Conservation (phyloP, 2,329 filamentous ascomycete species). For the Celoporthe dispersa region DNA sequence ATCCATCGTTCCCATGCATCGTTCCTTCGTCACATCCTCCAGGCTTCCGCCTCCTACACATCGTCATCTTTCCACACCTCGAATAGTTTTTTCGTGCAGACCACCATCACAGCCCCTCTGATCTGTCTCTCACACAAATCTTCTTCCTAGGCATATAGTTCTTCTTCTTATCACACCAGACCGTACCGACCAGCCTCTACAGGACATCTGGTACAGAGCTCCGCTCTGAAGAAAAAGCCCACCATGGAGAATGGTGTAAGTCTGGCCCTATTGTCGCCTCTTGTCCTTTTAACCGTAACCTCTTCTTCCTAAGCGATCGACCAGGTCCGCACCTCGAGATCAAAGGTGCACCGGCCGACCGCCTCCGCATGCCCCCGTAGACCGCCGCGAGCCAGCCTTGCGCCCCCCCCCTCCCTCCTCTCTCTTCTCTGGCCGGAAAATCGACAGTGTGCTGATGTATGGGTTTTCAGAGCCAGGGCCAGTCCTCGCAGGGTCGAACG, state of each 20-base stretch:
- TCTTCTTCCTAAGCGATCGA: background rate
- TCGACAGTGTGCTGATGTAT: conserved; percentile 16
- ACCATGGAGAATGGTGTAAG: conserved; percentile 29
- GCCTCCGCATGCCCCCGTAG: background rate
- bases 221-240: conserved; percentile 26
- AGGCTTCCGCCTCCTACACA: conserved; percentile 13
- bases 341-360: background rate
- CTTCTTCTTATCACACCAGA: background rate
- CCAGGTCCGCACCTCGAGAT: background rate
- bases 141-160: background rate
- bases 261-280: conserved; percentile 9
- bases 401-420: no score
- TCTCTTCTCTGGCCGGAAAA: background rate
- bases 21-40: conserved; percentile 20
- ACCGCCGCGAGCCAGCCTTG: background rate
- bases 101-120: background rate
- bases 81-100: background rate
- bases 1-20: conserved; percentile 14
- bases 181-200: conserved; percentile 15
- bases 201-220: conserved; percentile 18
- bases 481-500: conserved; percentile 18
- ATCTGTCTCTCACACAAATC: background rate
- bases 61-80: conserved; percentile 1
- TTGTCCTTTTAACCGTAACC: no score
- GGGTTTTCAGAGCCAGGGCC: conserved; percentile 24